Conservation (phyloP, 2,329 filamentous ascomycete genomes). For the Pyrenochaeta sp. region DNA sequence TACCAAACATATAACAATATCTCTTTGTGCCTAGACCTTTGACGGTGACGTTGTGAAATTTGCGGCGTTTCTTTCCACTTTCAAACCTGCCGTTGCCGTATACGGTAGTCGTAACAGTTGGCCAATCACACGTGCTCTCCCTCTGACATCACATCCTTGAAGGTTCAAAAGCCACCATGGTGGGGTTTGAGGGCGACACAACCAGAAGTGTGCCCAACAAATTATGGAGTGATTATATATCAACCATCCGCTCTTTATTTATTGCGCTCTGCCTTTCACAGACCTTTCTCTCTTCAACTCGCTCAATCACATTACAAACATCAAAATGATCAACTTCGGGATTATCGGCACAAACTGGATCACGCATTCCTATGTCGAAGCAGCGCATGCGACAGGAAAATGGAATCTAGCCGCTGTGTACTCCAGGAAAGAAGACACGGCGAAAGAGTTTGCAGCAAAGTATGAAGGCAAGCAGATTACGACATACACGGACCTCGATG, state of each 20-base stretch:
- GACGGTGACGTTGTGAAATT: neutral
- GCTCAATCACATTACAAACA: neutral
- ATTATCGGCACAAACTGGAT: slow-evolving; percentile 61
- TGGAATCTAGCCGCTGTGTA: slow-evolving; percentile 58
- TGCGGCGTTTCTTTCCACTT: slow-evolving; percentile 3
- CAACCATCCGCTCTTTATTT: neutral
- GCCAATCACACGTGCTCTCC: slow-evolving; percentile 14
- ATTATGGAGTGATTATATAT: neutral
- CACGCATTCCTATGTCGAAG: slow-evolving; percentile 57
- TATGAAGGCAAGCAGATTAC: slow-evolving; percentile 42
- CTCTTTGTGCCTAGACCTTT: neutral
- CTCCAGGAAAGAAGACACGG: slow-evolving; percentile 55
- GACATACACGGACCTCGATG: slow-evolving; percentile 52
- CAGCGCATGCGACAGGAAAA: slow-evolving; percentile 53
- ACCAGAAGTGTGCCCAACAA: slow-evolving; percentile 4
- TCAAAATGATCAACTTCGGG: slow-evolving; percentile 53
- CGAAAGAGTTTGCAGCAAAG: slow-evolving; percentile 54
- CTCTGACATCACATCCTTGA: slow-evolving; percentile 17
- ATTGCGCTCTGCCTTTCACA: neutral
- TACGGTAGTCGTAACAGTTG: slow-evolving; percentile 21
- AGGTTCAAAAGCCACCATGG: slow-evolving; percentile 7
- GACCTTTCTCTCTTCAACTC: neutral
- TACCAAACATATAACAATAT: slow-evolving; percentile 1
- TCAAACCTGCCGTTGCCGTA: slow-evolving; percentile 5
- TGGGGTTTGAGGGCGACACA: slow-evolving; percentile 22